Percentiles rank a stretch among this genome's conserved stretches.
These are phyloP conservation scores for Dianthus caryophyllus DNA, from an alignment of 148 eudicot genomes.

Conservation along the genomic window DNA sequence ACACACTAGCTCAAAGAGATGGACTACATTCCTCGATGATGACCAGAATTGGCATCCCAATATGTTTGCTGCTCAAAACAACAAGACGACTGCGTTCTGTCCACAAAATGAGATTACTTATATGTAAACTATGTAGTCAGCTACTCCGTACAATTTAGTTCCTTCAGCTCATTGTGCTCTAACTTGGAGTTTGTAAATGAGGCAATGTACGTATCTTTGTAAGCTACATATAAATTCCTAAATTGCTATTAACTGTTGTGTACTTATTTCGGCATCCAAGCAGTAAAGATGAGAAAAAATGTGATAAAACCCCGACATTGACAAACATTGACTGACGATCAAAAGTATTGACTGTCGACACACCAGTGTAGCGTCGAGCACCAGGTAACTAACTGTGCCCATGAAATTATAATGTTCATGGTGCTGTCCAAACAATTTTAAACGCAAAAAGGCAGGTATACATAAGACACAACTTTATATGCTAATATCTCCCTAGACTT, in stretches of 20 bases:
- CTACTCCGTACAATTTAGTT: not conserved
- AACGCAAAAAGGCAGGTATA: too few species aligned
- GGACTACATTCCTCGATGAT: conserved; percentile 67
- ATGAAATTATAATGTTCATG: too few species aligned
- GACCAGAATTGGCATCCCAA: conserved; percentile 76
- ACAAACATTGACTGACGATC: too few species aligned
- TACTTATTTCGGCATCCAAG: too few species aligned
- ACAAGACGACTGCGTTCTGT: conserved; percentile 3
- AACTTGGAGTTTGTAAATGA: not conserved
- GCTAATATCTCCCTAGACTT: too few species aligned
- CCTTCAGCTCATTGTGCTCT: not conserved
- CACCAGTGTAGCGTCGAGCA: too few species aligned
- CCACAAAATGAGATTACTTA: not conserved
- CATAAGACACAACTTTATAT: too few species aligned
- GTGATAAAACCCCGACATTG: too few species aligned
- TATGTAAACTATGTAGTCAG: not conserved
- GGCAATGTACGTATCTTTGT: not conserved
- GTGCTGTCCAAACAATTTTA: too few species aligned
- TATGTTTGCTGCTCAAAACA: conserved; percentile 35
- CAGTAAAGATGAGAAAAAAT: too few species aligned
- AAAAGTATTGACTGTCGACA: too few species aligned
- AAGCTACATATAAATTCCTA: not conserved
- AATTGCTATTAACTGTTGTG: not conserved
- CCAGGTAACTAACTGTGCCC: too few species aligned
- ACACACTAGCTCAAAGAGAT: conserved; percentile 39